phyloP scores from a whole-genome alignment of 345 rosid genomes.

The Alliaria petiolata region DNA sequence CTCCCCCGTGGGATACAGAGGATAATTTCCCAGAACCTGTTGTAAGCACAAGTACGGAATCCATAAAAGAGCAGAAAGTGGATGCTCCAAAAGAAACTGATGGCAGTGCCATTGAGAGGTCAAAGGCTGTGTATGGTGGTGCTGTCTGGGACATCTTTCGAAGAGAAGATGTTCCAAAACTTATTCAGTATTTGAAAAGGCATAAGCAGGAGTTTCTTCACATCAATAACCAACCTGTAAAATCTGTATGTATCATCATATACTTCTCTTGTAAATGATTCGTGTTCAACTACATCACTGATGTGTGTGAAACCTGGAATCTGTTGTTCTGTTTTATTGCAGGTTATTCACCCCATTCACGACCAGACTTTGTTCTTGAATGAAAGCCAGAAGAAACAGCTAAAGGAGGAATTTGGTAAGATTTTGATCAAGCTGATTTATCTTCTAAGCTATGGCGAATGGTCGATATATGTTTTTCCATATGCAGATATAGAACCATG shows the following conservation, averaged over 20 bases:
- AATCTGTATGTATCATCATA: slow-evolving; percentile 5
- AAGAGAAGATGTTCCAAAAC: slow-evolving; percentile 71
- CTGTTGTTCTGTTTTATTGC: slow-evolving; percentile 35
- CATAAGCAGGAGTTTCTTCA: slow-evolving; percentile 74
- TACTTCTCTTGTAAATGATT: slow-evolving; percentile 12
- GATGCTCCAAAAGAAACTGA: slow-evolving; percentile 7
- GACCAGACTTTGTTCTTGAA: slow-evolving; percentile 72
- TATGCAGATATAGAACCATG: slow-evolving; percentile 35
- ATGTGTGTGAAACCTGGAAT: neutral
- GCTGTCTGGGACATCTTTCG: slow-evolving; percentile 80
- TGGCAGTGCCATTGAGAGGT: neutral
- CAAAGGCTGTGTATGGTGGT: slow-evolving; percentile 37
- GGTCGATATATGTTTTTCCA: neutral
- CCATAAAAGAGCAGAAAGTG: slow-evolving; percentile 5
- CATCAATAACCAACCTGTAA: slow-evolving; percentile 26
- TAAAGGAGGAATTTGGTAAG: slow-evolving; percentile 71
- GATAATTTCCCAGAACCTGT: neutral
- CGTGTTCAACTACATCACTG: neutral
- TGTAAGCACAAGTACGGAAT: neutral
- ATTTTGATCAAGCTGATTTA: neutral
- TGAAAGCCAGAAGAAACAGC: slow-evolving; percentile 59
- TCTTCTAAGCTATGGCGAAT: neutral
- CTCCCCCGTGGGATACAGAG: neutral
- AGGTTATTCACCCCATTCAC: slow-evolving; percentile 72
- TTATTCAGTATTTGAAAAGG: slow-evolving; percentile 55